These are phyloP conservation scores for Chalaropsis thielavioides DNA, from an alignment of 2,329 filamentous ascomycete genomes.

Conservation along the genomic window DNA sequence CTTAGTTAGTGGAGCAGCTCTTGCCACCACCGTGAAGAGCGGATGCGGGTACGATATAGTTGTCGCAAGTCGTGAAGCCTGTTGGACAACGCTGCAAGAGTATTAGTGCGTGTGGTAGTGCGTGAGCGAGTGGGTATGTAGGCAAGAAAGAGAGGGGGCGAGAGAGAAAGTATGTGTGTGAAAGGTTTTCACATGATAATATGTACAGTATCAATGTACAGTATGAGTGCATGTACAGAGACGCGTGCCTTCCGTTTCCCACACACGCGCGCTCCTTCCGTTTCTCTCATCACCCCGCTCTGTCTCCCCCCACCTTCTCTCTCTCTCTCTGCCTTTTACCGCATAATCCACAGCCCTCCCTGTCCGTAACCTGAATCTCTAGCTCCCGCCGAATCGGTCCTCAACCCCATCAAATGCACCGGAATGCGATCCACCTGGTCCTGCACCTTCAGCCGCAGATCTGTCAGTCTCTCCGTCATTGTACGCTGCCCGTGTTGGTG, in stretches of 20 bases:
- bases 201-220: no score
- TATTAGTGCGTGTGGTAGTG: no score
- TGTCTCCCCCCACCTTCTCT: neutral
- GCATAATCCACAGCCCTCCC: slow-evolving; percentile 35
- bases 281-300: no score
- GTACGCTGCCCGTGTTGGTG: slow-evolving; percentile 29
- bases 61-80: no score
- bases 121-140: no score
- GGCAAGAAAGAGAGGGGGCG: no score
- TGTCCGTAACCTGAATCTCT: slow-evolving; percentile 36
- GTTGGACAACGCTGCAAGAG: no score
- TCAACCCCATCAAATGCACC: slow-evolving; percentile 43
- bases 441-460: slow-evolving; percentile 36
- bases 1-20: neutral
- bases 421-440: slow-evolving; percentile 43
- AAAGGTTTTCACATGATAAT: no score
- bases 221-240: no score
- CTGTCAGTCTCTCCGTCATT: slow-evolving; percentile 33
- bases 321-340: neutral
- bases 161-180: no score
- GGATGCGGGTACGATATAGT: neutral
- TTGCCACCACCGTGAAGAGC: neutral
- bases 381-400: slow-evolving; percentile 33
- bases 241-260: neutral
- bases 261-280: neutral